Evolutionary conservation across 1,139 yeast genomes (phyloP), one percentile per base, ranked within the genome.

Genomic region (Schizosaccharomyces versatilis): DNA sequence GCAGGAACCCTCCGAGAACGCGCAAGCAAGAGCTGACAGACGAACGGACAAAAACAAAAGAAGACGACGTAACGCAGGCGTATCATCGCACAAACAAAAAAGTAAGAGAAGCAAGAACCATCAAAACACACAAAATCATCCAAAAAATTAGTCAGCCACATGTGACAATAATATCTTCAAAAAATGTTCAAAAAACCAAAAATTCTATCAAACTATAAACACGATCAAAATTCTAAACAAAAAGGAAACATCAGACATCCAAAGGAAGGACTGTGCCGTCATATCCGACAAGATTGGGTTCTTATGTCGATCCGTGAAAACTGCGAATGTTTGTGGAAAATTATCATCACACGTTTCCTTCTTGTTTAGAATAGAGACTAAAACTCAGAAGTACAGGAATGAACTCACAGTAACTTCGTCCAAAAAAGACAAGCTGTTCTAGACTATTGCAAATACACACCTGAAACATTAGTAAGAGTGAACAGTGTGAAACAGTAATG

Each of bases 191-290:
- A 12, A n/a, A 7, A 7, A 44, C 17, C 17, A 9, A 44, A 14
- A 15, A 44, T 17, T 14, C 10, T 17, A 44, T 6, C 9, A 44
- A 44, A 44, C 19, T 19, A 2, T 19, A 19, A 44, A 44, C n/a
- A 42, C 12, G 12, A 8, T 40, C 15, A 10, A n/a, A 44, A 15
- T 8, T 8, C 19, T 44, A 14, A 14, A 32, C 49, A 44, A 44
- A 32, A 1, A 44, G 8, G 24, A 10, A 44, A 19, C 49, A 44
- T 44, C 49, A 44, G 49, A 44, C 49, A 44, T 44, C 49, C 49
- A 44, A 44, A 44, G 49, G 49, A 44, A 44, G 49, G 49, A 44
- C 49, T 44, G 32, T 15, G 49, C 36, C 49, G 49, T 24, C 49
- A 44, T 44, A n/a, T 44, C 38, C 49, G 49, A 32, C 49, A 19